Conservation (phyloP, 225 moss, liverwort and hornwort genomes). For the Ulota crispa region DNA sequence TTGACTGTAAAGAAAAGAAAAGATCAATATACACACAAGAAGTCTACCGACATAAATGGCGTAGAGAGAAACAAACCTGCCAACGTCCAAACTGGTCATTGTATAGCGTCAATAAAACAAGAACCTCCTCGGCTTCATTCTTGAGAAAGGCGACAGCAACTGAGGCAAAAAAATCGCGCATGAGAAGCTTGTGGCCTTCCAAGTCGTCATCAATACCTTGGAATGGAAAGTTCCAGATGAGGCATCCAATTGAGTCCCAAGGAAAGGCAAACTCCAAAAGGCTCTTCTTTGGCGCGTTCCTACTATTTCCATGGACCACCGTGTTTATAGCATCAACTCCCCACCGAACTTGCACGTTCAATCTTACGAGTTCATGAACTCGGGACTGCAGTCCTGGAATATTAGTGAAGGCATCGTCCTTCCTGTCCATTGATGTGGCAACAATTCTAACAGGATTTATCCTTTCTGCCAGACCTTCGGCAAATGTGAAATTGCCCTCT, state of each 20-base stretch:
- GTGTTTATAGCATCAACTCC: slow-evolving; percentile 55
- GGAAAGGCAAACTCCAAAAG: slow-evolving; percentile 24
- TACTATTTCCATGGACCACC: slow-evolving; percentile 14
- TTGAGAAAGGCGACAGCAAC: slow-evolving; percentile 40
- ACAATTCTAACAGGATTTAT: slow-evolving; percentile 43
- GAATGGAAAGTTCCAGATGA: slow-evolving; percentile 72
- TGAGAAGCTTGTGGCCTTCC: slow-evolving; percentile 49
- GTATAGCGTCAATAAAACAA: slow-evolving; percentile 55
- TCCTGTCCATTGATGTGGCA: slow-evolving; percentile 54
- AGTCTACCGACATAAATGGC: not conserved
- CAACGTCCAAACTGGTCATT: slow-evolving; percentile 70
- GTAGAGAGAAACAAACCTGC: slow-evolving; percentile 42
- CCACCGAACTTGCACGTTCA: slow-evolving; percentile 45
- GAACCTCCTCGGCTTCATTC: slow-evolving; percentile 28
- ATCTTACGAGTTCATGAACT: slow-evolving; percentile 19
- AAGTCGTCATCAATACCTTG: slow-evolving; percentile 49
- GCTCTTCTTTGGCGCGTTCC: slow-evolving; percentile 15
- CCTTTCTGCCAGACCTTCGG: slow-evolving; percentile 39
- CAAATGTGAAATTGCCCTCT: slow-evolving; percentile 65
- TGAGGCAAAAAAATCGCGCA: slow-evolving; percentile 49
- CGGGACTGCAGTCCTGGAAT: slow-evolving; percentile 30
- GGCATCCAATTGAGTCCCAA: slow-evolving; percentile 51
- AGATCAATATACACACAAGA: not conserved
- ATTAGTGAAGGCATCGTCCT: slow-evolving; percentile 24
- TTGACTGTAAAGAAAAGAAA: not conserved